Percentiles rank a stretch among this genome's conserved stretches.
Conservation (phyloP, 1,284 basidiomycete species). For the Malassezia sp. region DNA sequence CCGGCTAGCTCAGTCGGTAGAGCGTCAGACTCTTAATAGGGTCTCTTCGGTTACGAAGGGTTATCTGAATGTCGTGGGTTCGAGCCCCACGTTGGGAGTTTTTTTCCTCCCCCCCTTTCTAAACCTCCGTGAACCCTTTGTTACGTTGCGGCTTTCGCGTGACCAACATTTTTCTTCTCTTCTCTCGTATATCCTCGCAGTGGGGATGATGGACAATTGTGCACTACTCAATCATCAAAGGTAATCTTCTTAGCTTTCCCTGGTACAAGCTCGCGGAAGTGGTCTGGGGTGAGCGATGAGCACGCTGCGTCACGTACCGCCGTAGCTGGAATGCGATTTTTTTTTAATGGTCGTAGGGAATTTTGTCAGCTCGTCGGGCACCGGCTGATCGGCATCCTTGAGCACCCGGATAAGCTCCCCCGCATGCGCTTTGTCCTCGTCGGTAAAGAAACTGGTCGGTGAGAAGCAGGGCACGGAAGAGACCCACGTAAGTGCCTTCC, state of each 20-base stretch:
- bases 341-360: constrained; percentile 95
- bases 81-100: constrained; percentile 27
- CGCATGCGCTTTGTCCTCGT: constrained; percentile 58
- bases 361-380: constrained; percentile 65
- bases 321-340: constrained; percentile 64
- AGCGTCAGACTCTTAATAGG: constrained; percentile 33
- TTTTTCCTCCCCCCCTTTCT: constrained; percentile 7
- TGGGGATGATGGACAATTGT: not conserved
- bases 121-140: not conserved
- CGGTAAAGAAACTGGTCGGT: too few relatives aligned
- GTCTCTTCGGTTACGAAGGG: constrained; percentile 14
- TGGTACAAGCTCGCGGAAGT: constrained; percentile 51
- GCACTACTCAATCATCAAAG: constrained; percentile 24
- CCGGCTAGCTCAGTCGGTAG: constrained; percentile 39
- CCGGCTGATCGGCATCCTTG: constrained; percentile 65
- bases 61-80: constrained; percentile 26
- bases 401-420: constrained; percentile 88
- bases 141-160: not conserved
- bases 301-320: constrained; percentile 11
- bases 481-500: constrained; percentile 86
- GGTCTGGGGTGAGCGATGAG: constrained; percentile 20
- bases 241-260: constrained; percentile 58
- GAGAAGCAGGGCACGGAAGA: too few relatives aligned
- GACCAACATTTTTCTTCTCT: not conserved
- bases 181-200: not conserved